Base-by-base conservation (phyloP, 2,329 filamentous ascomycete genomes). In the Penicillium fuscoglaucum region DNA sequence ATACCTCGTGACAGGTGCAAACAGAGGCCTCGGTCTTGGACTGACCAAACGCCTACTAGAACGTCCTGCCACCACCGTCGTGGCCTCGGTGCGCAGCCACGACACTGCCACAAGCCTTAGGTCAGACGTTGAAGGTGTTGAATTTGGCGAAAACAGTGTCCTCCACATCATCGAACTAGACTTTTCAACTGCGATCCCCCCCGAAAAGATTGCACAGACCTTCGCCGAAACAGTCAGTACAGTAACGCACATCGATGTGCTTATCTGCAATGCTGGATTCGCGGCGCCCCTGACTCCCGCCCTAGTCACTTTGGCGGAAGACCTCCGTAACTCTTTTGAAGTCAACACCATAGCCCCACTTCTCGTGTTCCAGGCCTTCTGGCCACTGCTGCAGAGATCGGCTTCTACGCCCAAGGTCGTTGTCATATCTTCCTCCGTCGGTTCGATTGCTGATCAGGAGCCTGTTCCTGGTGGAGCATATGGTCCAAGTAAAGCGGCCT, bases 231-330 rank as follows among this genome's bases (percentile, higher is more conserved):
- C 58, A 3, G 65, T 59, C 35, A 64, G 62, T 28, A 68, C 66
- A 6, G 64, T 74, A 46, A 60, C 65, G 17, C 71, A 73, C 40
- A 57, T 68, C 33, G 70, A 65, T 45, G 61, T 65, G 15, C 68
- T 73, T 26, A 61, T 62, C 51, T 66, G 61, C 41, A 70, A 68
- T 39, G 72, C 70, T 13, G 71, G 60, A 54, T 69, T 83, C 57
- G 80, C 82, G 4, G 79, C 80, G n/a, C 84, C 85, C 82, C 86
- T 87, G 64, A 78, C 82, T 5, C 84, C 84, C 19, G 80, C 82
- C 24, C 83, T 83, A 28, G 21, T 43, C 7, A 67, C 61, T 3
- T 43, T 63, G 2, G 60, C 63, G 6, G 57, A 63, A 15, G 63
- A 62, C 8, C 59, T 70, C 8, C 63, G 56, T 6, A 21, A 44